phyloP scores from a whole-genome alignment of 1,139 yeast genomes.

The Suhomyces chickasaworum region DNA sequence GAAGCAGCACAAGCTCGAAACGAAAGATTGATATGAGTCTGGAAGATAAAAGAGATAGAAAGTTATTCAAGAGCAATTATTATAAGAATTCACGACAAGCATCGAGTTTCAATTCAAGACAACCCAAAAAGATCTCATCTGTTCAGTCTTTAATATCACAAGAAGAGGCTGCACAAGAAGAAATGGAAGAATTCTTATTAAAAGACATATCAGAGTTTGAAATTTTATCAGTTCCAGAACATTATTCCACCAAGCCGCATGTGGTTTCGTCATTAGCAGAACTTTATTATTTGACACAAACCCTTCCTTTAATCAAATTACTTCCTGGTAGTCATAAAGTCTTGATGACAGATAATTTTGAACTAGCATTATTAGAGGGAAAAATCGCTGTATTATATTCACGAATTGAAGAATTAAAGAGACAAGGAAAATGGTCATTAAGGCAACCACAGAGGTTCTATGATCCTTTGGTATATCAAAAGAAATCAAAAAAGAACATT shows the following conservation, averaged over 20 bases:
- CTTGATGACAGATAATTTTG: constrained; percentile 80
- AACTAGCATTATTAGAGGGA: constrained; percentile 86
- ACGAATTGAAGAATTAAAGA: constrained; percentile 86
- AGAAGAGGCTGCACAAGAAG: constrained; percentile 24
- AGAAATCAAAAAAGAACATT: constrained; percentile 33
- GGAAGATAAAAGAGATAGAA: constrained; percentile 10
- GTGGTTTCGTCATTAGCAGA: constrained; percentile 74
- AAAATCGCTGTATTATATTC: constrained; percentile 90
- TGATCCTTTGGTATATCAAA: constrained; percentile 61
- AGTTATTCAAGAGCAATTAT: constrained; percentile 3
- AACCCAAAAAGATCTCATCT: constrained; percentile 14
- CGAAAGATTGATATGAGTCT: constrained; percentile 6
- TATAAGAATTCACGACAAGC: constrained; percentile 8
- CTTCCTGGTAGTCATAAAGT: constrained; percentile 86
- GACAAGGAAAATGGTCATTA: constrained; percentile 88
- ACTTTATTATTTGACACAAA: constrained; percentile 81
- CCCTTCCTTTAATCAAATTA: constrained; percentile 78
- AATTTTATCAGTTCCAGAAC: constrained; percentile 45
- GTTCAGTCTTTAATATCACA: constrained; percentile 26
- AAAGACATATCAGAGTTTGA: constrained; percentile 37
- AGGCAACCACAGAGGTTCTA: constrained; percentile 75
- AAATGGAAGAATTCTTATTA: constrained; percentile 27
- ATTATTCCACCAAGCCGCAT: constrained; percentile 46
- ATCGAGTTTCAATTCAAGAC: constrained; percentile 7
- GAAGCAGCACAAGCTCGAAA: constrained; percentile 4